A percentile compares a stretch with the other conserved stretches of the same genome.
Conservation (phyloP, 306 rosid species). For the Fagus crenata region DNA sequence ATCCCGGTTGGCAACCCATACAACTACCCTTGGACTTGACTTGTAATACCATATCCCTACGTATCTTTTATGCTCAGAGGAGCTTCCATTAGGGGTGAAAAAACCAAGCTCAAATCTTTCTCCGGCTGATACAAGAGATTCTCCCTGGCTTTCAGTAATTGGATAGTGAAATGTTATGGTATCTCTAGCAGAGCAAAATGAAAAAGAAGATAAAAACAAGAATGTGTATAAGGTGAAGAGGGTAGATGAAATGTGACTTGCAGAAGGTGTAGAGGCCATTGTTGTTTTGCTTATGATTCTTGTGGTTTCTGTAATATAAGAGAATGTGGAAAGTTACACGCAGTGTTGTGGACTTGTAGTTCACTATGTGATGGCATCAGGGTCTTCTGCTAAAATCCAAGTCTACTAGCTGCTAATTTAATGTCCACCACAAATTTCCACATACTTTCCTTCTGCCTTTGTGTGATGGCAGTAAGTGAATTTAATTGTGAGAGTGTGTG, state of each 20-base stretch:
- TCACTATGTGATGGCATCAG: too few relatives aligned
- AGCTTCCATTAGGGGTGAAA: constrained; percentile 22
- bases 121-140: constrained; percentile 30
- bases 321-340: too few relatives aligned
- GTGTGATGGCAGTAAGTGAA: too few relatives aligned
- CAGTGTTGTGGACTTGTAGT: too few relatives aligned
- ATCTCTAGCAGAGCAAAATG: neutral
- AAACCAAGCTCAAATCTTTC: constrained; percentile 38
- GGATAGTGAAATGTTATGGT: neutral
- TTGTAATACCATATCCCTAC: constrained; percentile 39
- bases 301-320: too few relatives aligned
- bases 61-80: constrained; percentile 9
- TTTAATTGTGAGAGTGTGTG: too few relatives aligned
- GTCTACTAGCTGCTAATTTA: too few relatives aligned
- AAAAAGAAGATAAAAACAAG: constrained; percentile 3
- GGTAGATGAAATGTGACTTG: neutral
- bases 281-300: too few relatives aligned
- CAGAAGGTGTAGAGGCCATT: too few relatives aligned
- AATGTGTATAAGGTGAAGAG: neutral
- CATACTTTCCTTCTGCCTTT: too few relatives aligned
- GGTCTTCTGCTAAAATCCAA: too few relatives aligned
- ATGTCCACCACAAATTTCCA: too few relatives aligned
- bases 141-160: neutral
- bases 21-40: constrained; percentile 8
- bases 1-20: constrained; percentile 55